Conservation (phyloP, 2,329 filamentous ascomycete genomes). For the Xylaria digitata region DNA sequence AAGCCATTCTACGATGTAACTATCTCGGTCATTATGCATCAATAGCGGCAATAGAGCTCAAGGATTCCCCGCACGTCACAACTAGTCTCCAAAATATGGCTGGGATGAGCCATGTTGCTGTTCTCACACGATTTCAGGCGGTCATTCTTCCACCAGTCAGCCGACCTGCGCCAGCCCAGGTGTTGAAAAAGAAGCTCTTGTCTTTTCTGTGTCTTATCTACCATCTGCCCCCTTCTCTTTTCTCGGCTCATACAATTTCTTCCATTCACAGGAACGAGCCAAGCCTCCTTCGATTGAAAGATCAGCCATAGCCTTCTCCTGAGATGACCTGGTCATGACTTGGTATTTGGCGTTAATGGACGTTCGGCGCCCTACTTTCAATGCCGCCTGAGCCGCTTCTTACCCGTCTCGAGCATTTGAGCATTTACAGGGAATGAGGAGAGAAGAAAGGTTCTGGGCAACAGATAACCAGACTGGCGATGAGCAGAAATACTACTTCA, state of each 20-base stretch:
- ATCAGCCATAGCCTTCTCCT: not conserved
- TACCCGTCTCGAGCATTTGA: not conserved
- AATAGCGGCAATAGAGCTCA: slow-evolving; percentile 19
- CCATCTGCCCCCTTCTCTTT: not conserved
- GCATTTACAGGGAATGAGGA: slow-evolving; percentile 1
- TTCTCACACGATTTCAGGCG: slow-evolving; percentile 1
- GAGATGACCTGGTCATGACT: not conserved
- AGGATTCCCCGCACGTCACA: slow-evolving; percentile 29
- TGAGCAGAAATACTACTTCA: slow-evolving; percentile 11
- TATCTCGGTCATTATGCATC: slow-evolving; percentile 15
- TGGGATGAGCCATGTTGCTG: not conserved
- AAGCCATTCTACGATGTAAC: slow-evolving; percentile 5
- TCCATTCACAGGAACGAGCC: not conserved
- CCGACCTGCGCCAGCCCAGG: slow-evolving; percentile 13
- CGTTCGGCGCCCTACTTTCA: not conserved
- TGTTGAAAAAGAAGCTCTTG: slow-evolving; percentile 5
- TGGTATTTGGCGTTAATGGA: not conserved
- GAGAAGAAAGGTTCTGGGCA: not conserved
- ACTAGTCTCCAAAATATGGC: not conserved
- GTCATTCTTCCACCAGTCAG: slow-evolving; percentile 23
- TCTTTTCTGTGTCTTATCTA: not conserved
- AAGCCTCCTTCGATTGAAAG: not conserved
- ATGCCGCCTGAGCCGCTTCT: not conserved
- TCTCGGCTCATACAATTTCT: not conserved
- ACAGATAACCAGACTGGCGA: not conserved